These are phyloP conservation scores for Artemisia princeps DNA, from an alignment of 140 eudicot species.

Conservation along the genomic window DNA sequence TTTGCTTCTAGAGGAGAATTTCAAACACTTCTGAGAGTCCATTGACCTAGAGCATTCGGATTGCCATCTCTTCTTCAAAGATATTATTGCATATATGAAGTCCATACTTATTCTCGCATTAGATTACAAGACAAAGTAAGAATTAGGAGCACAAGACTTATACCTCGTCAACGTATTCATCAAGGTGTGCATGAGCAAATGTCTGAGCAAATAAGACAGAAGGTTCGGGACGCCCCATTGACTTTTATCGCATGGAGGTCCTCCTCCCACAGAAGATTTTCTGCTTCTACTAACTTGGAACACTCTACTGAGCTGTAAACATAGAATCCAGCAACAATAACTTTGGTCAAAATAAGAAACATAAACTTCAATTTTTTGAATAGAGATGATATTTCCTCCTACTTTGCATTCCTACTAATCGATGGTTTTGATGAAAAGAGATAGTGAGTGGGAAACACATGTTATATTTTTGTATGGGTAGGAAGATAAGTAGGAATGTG, in stretches of 20 bases:
- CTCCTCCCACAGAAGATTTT: conserved; percentile 1
- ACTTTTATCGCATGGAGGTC: conserved; percentile 23
- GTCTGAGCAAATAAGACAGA: conserved; percentile 85
- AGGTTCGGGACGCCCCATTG: conserved; percentile 95
- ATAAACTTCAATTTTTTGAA: too few species aligned
- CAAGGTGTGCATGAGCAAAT: conserved; percentile 76
- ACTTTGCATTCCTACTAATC: too few species aligned
- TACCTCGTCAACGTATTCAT: conserved; percentile 96
- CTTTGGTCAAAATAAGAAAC: too few species aligned
- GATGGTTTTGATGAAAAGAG: too few species aligned
- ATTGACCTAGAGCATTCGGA: too few species aligned
- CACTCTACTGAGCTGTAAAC: conserved; percentile 9
- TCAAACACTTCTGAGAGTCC: not conserved
- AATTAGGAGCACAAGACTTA: not conserved
- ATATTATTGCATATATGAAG: too few species aligned
- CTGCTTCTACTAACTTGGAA: not conserved
- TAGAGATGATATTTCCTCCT: too few species aligned
- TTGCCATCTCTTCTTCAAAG: too few species aligned
- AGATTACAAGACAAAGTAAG: not conserved
- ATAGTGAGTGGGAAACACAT: too few species aligned
- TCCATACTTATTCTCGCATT: too few species aligned
- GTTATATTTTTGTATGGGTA: too few species aligned
- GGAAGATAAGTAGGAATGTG: too few species aligned
- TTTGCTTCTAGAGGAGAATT: not conserved
- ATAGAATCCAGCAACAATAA: conserved; percentile 1